phyloP scores from a whole-genome alignment of 164 flowering plant species.

The Vitis labrusca region DNA sequence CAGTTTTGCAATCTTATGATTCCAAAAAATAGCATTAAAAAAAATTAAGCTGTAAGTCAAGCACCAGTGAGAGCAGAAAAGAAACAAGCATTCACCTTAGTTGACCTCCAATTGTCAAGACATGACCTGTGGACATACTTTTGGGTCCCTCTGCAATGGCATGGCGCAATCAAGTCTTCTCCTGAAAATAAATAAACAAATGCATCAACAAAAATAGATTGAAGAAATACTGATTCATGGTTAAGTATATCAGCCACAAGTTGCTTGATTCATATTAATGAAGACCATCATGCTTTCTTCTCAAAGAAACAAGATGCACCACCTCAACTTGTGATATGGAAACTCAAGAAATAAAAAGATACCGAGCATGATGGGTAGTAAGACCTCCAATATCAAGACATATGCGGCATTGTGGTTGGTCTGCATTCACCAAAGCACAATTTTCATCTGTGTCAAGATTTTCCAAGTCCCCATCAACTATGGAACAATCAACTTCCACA shows the following conservation, averaged over 20 bases:
- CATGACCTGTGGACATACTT: slow-evolving; percentile 95
- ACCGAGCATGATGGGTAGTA: slow-evolving; percentile 9
- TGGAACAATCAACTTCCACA: slow-evolving; percentile 33
- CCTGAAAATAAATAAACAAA: slow-evolving; percentile 39
- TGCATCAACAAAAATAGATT: background rate
- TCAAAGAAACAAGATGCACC: slow-evolving; percentile 3
- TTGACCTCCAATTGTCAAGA: slow-evolving; percentile 97
- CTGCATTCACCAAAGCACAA: slow-evolving; percentile 49
- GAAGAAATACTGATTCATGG: background rate
- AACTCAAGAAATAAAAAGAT: slow-evolving; percentile 11
- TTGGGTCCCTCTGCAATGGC: slow-evolving; percentile 95
- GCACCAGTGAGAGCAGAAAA: background rate
- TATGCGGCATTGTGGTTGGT: slow-evolving; percentile 90
- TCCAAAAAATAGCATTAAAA: background rate
- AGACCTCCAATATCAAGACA: slow-evolving; percentile 92
- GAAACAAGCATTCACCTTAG: slow-evolving; percentile 57
- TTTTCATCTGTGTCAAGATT: slow-evolving; percentile 52
- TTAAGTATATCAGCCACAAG: slow-evolving; percentile 1
- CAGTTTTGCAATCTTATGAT: background rate
- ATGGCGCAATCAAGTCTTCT: slow-evolving; percentile 92
- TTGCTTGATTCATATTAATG: background rate
- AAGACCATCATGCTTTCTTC: background rate
- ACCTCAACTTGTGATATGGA: slow-evolving; percentile 4
- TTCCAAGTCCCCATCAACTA: slow-evolving; percentile 26
- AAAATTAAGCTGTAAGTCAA: background rate